Percentiles rank a stretch among this genome's conserved stretches.
Evolutionary conservation across 495 filamentous ascomycete genomes (phyloP).

Genomic region (Emericellopsis terricola): DNA sequence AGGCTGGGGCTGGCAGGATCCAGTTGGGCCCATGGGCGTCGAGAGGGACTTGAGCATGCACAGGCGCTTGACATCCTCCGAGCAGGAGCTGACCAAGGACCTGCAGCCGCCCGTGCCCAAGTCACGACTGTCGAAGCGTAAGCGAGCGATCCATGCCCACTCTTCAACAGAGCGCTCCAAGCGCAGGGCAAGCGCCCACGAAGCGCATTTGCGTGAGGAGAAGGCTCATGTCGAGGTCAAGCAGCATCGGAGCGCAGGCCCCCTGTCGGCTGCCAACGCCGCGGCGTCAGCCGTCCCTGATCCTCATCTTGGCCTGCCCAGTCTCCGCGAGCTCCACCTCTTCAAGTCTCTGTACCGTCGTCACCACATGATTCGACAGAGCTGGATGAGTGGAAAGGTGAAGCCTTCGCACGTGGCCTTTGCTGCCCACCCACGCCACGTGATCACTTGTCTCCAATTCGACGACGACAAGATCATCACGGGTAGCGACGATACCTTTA

Average conservation of each 20-base stretch:
- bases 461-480: conserved; percentile 96
- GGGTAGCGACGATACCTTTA: conserved; percentile 92
- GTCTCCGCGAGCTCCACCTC: conserved; percentile 66
- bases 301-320: conserved; percentile 60
- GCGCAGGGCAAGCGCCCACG: conserved; percentile 30
- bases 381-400: conserved; percentile 73
- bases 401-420: conserved; percentile 93
- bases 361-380: conserved; percentile 71
- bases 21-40: conserved; percentile 50
- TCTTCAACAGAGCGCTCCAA: conserved; percentile 30
- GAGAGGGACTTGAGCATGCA: conserved; percentile 60
- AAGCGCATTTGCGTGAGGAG: conserved; percentile 16
- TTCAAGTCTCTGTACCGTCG: conserved; percentile 94
- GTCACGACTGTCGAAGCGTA: conserved; percentile 21
- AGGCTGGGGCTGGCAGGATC: conserved; percentile 99
- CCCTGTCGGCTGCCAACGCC: conserved; percentile 67
- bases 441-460: conserved; percentile 95
- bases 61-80: conserved; percentile 26
- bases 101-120: conserved; percentile 15
- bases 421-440: conserved; percentile 83
- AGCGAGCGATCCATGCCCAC: conserved; percentile 19
- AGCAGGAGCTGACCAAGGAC: conserved; percentile 21
- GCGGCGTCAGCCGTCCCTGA: conserved; percentile 68
- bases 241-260: conserved; percentile 47
- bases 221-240: conserved; percentile 13